These are phyloP conservation scores for Penicillium expansum DNA, from an alignment of 2,329 filamentous ascomycete species.

Conservation along the genomic window DNA sequence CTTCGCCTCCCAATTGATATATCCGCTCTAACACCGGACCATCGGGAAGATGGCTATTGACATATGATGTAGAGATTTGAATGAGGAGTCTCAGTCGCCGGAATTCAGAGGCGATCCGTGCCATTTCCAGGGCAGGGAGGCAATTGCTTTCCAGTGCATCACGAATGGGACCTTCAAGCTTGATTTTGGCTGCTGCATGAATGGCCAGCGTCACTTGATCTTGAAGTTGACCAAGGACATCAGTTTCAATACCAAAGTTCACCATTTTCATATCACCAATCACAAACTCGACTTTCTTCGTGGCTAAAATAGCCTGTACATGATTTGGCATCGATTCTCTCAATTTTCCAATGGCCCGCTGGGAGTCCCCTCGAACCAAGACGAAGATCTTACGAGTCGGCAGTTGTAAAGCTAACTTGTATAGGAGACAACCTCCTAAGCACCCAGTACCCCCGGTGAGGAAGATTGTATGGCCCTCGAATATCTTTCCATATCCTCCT, in stretches of 20 bases:
- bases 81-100: conserved; percentile 29
- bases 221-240: conserved; percentile 18
- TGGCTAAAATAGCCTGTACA: conserved; percentile 24
- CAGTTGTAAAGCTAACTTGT: conserved; percentile 34
- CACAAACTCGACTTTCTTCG: conserved; percentile 30
- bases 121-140: conserved; percentile 31
- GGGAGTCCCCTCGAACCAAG: conserved; percentile 25
- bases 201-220: conserved; percentile 35
- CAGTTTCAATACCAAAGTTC: conserved; percentile 26
- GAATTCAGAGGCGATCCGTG: conserved; percentile 27
- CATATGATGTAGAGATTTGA: conserved; percentile 33
- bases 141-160: conserved; percentile 35
- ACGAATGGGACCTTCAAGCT: conserved; percentile 26
- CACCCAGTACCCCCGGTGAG: conserved; percentile 34
- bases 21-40: conserved; percentile 28
- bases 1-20: conserved; percentile 24
- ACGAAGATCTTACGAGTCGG: conserved; percentile 33
- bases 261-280: conserved; percentile 28
- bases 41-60: conserved; percentile 33
- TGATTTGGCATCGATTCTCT: conserved; percentile 31
- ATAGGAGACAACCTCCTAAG: conserved; percentile 34
- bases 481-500: conserved; percentile 27
- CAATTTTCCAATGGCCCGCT: conserved; percentile 30
- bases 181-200: conserved; percentile 34
- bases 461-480: conserved; percentile 29